Base-by-base conservation (phyloP, 768 basidiomycete genomes). In the Lyophyllum shimeji region DNA sequence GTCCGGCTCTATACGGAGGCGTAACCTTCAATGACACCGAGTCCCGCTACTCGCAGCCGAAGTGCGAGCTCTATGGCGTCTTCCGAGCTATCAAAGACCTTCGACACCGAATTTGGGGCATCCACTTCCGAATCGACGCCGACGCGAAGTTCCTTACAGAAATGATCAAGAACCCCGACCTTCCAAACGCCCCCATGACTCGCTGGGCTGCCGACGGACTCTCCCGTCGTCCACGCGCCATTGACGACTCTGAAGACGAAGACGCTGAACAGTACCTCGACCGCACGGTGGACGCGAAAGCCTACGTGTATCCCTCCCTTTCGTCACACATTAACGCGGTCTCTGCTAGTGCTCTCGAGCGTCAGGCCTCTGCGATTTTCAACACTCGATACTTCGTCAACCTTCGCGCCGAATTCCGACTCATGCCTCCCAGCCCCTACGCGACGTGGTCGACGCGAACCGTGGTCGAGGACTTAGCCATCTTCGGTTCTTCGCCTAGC, bases 161-260 rank as follows among this genome's bases (percentile, higher is more conserved):
- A 9, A 76, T 75, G 75, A 54, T 78, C 2, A 67, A 66, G 21
- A 59, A 68, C 1, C 74, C 74, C 0, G 70, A 78, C 44, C 52
- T 73, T 1, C 74, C 74, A 0, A 74, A 72, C 49, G 68, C 70
- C 0, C 65, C 72, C 0, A 67, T 77, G 49, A 71, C 73, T 18
- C 48, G 69, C n/a, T 78, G 76, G 24, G 73, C 63, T 1, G 68
- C 71, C 3, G 78, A 78, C 59, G 74, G 64, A 0, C 47, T 79
- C 1, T 78, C 76, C 0, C 1, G 67, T 48, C 4, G 68, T 21
- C 46, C 31, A 9, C 13, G 18, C 2, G 18, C 59, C 12, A 12
- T 6, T 6, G 31, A 33, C 6, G 31, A 33, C 31, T 33, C 31
- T 33, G 31, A 33, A 33, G 31, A 33, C 31, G 31, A 33, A 33